phyloP scores from a whole-genome alignment of 2,329 filamentous ascomycete species.

The Ascomycota sp. region DNA sequence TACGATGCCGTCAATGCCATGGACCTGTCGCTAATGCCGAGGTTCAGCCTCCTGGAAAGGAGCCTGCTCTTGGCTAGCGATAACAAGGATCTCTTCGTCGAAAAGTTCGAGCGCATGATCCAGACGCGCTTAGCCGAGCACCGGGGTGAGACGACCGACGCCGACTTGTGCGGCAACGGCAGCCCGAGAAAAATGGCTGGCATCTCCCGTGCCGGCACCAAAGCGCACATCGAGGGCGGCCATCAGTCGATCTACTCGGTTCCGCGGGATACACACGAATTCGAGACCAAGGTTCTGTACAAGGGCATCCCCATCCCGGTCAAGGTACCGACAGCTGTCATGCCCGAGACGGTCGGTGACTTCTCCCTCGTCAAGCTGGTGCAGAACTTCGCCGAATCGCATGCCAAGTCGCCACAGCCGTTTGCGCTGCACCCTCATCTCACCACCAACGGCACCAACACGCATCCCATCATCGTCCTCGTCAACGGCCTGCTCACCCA shows the following conservation, averaged over 20 bases:
- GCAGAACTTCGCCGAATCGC: conserved; percentile 72
- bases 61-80: conserved; percentile 77
- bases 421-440: conserved; percentile 80
- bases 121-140: conserved; percentile 58
- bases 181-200: conserved; percentile 25
- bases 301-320: conserved; percentile 93
- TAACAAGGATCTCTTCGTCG: conserved; percentile 87
- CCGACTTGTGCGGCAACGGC: conserved; percentile 18
- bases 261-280: conserved; percentile 90
- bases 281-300: conserved; percentile 87
- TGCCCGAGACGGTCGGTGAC: conserved; percentile 90
- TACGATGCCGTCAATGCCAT: conserved; percentile 91
- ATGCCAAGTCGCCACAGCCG: conserved; percentile 63
- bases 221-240: conserved; percentile 37
- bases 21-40: conserved; percentile 88
- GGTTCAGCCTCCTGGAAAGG: conserved; percentile 62
- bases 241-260: conserved; percentile 45
- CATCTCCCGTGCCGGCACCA: conserved; percentile 40
- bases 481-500: conserved; percentile 90
- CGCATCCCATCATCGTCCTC: conserved; percentile 86
- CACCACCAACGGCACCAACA: conserved; percentile 74
- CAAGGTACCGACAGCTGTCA: conserved; percentile 83
- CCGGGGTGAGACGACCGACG: conserved; percentile 19
- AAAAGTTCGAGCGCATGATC: conserved; percentile 94
- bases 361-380: conserved; percentile 96